A percentile compares a stretch with the other conserved stretches of the same genome.
Conservation (phyloP, 228 moss, liverwort and hornwort species). For the Sphagnum magellanicum region DNA sequence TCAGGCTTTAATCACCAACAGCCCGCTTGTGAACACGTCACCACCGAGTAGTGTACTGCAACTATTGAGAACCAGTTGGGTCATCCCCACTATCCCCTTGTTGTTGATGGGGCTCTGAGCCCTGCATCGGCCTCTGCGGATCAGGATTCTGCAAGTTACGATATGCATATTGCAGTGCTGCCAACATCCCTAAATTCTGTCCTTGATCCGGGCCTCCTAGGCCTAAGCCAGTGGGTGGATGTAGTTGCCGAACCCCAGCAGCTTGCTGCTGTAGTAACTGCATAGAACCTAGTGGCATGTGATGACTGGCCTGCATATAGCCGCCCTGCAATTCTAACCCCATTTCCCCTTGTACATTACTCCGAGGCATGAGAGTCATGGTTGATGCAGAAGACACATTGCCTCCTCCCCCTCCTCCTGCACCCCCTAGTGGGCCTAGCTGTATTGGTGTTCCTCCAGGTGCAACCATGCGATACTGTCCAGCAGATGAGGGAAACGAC, state of each 20-base stretch:
- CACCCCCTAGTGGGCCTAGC: slow-evolving; percentile 31
- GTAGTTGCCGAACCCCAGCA: slow-evolving; percentile 30
- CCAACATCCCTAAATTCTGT: slow-evolving; percentile 70
- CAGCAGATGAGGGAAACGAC: slow-evolving; percentile 77
- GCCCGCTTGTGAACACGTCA: too few relatives aligned
- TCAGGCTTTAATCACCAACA: too few relatives aligned
- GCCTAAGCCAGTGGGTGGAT: slow-evolving; percentile 88
- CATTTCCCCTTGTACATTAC: slow-evolving; percentile 84
- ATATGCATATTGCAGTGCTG: slow-evolving; percentile 79
- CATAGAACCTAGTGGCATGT: slow-evolving; percentile 95
- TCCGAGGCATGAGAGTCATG: slow-evolving; percentile 87
- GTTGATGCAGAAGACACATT: slow-evolving; percentile 80
- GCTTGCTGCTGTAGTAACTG: slow-evolving; percentile 71
- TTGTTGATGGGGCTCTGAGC: slow-evolving; percentile 64
- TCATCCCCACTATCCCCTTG: slow-evolving; percentile 99
- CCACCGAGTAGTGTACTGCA: too few relatives aligned
- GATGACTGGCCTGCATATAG: slow-evolving; percentile 54
- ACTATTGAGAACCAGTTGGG: slow-evolving; percentile 89
- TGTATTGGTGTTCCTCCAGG: slow-evolving; percentile 88
- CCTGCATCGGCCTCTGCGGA: slow-evolving; percentile 64
- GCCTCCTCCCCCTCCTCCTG: slow-evolving; percentile 21
- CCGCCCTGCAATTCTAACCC: slow-evolving; percentile 91
- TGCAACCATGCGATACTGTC: slow-evolving; percentile 77
- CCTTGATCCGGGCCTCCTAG: slow-evolving; percentile 59
- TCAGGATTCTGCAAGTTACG: slow-evolving; percentile 75